Percentiles rank a stretch among this genome's conserved stretches.
Evolutionary conservation across 192 early-diverging fungal species (phyloP).

Genomic region (Podila minutissima): DNA sequence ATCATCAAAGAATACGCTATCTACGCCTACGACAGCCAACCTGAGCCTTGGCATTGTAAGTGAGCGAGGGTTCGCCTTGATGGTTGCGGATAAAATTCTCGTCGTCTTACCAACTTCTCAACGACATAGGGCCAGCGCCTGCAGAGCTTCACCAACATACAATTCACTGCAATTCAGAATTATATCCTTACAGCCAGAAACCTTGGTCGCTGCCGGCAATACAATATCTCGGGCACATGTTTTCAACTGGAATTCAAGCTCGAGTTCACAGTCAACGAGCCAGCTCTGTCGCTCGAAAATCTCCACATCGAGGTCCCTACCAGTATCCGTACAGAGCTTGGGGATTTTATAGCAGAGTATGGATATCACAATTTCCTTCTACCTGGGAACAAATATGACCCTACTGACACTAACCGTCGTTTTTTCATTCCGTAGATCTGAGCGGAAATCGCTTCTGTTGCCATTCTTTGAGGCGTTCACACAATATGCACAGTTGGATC

Average conservation of each 20-base stretch:
- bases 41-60: conserved; percentile 1
- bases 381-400: background rate
- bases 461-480: conserved; percentile 28
- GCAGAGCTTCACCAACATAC: conserved; percentile 32
- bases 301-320: conserved; percentile 12
- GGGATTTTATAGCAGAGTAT: conserved; percentile 11
- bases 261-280: conserved; percentile 32
- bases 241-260: conserved; percentile 26
- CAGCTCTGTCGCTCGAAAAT: conserved; percentile 14
- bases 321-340: conserved; percentile 13
- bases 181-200: conserved; percentile 10
- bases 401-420: no score
- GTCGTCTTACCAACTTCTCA: background rate
- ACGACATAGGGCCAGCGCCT: conserved; percentile 16
- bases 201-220: conserved; percentile 3
- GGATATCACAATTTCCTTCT: background rate
- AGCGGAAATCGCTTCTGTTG: conserved; percentile 7
- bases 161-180: conserved; percentile 30
- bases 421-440: no score
- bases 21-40: background rate
- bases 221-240: conserved; percentile 20
- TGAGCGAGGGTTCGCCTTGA: background rate
- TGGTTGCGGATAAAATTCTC: background rate
- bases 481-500: conserved; percentile 43
- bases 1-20: background rate